These are phyloP conservation scores for Talaromyces ruber DNA, from an alignment of 495 filamentous ascomycete species.

Conservation along the genomic window DNA sequence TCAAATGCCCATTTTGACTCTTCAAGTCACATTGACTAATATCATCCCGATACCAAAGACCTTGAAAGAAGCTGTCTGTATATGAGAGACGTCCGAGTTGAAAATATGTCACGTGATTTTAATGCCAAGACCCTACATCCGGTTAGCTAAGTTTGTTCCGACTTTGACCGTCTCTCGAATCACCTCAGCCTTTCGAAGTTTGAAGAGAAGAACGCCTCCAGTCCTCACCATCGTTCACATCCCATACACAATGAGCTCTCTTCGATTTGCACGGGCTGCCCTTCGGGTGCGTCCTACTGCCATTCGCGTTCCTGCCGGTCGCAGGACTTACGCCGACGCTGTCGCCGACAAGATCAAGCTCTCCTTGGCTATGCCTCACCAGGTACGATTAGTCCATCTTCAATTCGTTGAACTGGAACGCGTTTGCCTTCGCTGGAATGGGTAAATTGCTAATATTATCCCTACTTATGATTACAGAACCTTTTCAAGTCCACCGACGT, in stretches of 20 bases:
- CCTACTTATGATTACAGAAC: slow-evolving; percentile 32
- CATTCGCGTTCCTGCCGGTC: slow-evolving; percentile 61
- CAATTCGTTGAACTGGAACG: slow-evolving; percentile 7
- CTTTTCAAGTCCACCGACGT: slow-evolving; percentile 72
- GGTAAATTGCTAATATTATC: slow-evolving; percentile 15
- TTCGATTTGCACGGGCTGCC: slow-evolving; percentile 83
- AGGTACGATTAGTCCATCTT: slow-evolving; percentile 54
- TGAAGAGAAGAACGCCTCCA: slow-evolving; percentile 3
- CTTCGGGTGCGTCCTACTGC: slow-evolving; percentile 67
- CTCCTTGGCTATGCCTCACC: slow-evolving; percentile 92
- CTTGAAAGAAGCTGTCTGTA: neutral
- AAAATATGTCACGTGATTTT: slow-evolving; percentile 16
- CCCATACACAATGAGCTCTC: slow-evolving; percentile 69
- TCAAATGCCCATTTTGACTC: no score
- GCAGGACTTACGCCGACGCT: slow-evolving; percentile 89
- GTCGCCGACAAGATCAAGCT: slow-evolving; percentile 96
- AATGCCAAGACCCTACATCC: slow-evolving; percentile 5
- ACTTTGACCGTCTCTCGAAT: slow-evolving; percentile 9
- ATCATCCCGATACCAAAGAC: neutral
- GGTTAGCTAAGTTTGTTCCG: slow-evolving; percentile 7
- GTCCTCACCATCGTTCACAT: slow-evolving; percentile 19
- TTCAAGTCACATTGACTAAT: neutral
- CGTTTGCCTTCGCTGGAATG: slow-evolving; percentile 5
- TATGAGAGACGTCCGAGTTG: neutral
- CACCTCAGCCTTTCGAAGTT: slow-evolving; percentile 4